Evolutionary conservation across 2,329 filamentous ascomycete genomes (phyloP).

Genomic region (Colletotrichum aenigma): DNA sequence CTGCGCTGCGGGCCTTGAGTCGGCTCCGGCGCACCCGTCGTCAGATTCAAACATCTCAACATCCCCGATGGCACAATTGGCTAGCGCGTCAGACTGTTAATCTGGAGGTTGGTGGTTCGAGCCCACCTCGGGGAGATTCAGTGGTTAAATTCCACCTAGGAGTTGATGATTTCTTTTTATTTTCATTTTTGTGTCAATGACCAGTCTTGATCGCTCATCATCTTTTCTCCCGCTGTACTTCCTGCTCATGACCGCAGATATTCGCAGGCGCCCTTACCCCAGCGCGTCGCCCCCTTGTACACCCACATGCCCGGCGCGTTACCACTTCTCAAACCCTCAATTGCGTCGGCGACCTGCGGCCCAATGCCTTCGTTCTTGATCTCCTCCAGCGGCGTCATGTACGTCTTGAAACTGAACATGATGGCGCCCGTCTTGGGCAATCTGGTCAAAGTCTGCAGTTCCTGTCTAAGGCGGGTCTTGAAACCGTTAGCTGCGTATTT

Average conservation of each 20-base stretch:
- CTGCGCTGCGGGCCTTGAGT: background rate
- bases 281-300: slow-evolving; percentile 54
- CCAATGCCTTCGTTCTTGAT: slow-evolving; percentile 55
- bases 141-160: background rate
- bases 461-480: slow-evolving; percentile 45
- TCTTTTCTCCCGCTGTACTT: no score
- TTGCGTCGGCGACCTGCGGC: slow-evolving; percentile 50
- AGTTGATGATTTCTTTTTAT: background rate
- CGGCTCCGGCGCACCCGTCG: background rate
- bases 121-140: background rate
- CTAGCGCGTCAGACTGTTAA: slow-evolving; percentile 11
- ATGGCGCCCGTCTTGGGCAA: slow-evolving; percentile 51
- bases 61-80: slow-evolving; percentile 10
- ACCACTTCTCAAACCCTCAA: slow-evolving; percentile 54
- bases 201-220: no score
- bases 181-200: no score
- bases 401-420: slow-evolving; percentile 62
- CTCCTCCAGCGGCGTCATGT: slow-evolving; percentile 51
- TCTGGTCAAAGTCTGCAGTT: slow-evolving; percentile 56
- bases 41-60: background rate
- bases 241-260: slow-evolving; percentile 41
- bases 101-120: slow-evolving; percentile 9
- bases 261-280: slow-evolving; percentile 50
- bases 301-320: slow-evolving; percentile 59
- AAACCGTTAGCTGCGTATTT: background rate